phyloP scores from a whole-genome alignment of 2,329 filamentous ascomycete genomes.

The Pseudogymnoascus sp. region DNA sequence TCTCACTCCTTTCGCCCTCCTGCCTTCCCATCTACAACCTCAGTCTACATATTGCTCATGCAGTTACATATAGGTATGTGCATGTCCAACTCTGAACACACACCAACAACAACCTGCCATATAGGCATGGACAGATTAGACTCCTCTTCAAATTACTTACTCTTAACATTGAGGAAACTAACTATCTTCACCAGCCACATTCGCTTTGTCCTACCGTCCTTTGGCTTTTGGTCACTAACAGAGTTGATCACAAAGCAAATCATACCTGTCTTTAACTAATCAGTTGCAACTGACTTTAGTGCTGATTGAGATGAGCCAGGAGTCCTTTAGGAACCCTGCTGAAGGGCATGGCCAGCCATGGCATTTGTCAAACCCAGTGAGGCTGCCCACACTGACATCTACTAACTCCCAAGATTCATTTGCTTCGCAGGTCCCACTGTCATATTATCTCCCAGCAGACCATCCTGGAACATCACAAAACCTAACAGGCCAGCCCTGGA shows the following conservation, averaged over 20 bases:
- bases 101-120: neutral
- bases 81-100: neutral
- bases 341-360: neutral
- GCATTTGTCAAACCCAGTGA: neutral
- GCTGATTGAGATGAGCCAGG: neutral
- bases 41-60: neutral
- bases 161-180: neutral
- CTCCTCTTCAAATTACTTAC: no score
- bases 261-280: neutral
- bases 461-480: neutral
- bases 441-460: constrained; percentile 15
- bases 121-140: neutral
- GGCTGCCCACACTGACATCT: neutral
- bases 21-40: neutral
- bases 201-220: neutral
- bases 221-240: neutral
- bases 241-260: neutral
- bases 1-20: neutral
- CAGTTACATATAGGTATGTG: neutral
- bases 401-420: constrained; percentile 19
- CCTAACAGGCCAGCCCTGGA: constrained; percentile 5
- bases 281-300: neutral
- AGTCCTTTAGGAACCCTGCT: neutral
- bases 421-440: constrained; percentile 19
- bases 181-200: neutral